Conservation (phyloP, 352 stramenopile genomes). For the Globisporangium middletonii region DNA sequence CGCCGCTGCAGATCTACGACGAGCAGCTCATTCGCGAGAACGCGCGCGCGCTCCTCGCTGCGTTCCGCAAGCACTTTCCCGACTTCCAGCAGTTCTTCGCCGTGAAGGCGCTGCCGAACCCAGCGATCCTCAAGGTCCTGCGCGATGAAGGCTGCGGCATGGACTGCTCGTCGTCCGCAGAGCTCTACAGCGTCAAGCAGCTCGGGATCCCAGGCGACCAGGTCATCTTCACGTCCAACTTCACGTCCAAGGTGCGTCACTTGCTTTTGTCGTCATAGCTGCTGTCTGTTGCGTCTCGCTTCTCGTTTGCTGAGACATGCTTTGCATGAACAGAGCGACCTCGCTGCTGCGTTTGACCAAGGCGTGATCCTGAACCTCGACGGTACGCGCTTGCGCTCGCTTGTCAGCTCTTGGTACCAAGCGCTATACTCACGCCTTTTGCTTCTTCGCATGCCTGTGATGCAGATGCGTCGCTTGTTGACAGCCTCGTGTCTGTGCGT, state of each 20-base stretch:
- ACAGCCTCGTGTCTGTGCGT: conserved; percentile 61
- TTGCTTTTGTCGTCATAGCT: not conserved
- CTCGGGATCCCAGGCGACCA: conserved; percentile 68
- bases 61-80: conserved; percentile 72
- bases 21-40: conserved; percentile 82
- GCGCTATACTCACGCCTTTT: not conserved
- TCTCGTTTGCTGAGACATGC: no score
- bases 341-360: conserved; percentile 68
- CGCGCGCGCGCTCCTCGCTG: conserved; percentile 53
- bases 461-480: conserved; percentile 71
- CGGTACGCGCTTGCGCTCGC: conserved; percentile 12
- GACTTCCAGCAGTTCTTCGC: conserved; percentile 87
- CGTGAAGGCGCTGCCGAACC: conserved; percentile 88
- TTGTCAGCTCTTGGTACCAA: not conserved
- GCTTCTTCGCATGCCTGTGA: no score
- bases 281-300: no score
- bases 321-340: conserved; percentile 30
- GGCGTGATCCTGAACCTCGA: conserved; percentile 88
- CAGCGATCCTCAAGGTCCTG: conserved; percentile 81
- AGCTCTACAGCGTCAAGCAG: conserved; percentile 75
- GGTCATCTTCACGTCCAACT: conserved; percentile 90
- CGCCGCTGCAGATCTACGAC: conserved; percentile 87
- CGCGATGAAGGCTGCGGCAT: conserved; percentile 82
- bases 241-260: conserved; percentile 52
- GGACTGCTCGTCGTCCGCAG: conserved; percentile 84